Conservation (phyloP, 306 rosid genomes). For the Quercus bicolor region DNA sequence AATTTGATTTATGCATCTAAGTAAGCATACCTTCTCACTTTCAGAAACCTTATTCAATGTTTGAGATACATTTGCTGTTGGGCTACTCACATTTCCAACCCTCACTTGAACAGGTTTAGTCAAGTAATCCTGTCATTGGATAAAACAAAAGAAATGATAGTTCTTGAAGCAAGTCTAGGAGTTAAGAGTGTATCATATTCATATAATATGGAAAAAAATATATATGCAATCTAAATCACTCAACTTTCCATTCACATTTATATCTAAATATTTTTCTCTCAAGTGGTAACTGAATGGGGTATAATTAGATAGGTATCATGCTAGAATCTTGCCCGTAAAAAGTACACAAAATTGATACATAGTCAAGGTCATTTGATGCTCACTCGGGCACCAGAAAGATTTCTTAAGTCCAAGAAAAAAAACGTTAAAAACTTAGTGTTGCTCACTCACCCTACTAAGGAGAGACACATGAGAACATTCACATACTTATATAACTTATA, state of each 20-base stretch:
- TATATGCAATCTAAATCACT: not conserved
- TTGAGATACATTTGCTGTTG: slow-evolving; percentile 84
- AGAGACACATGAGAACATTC: not conserved
- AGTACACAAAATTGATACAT: not conserved
- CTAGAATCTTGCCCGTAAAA: not conserved
- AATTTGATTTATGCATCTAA: not conserved
- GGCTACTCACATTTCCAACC: slow-evolving; percentile 89
- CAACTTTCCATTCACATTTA: not conserved
- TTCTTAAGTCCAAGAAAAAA: not conserved
- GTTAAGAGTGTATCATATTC: not conserved
- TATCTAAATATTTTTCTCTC: not conserved
- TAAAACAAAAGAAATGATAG: not conserved
- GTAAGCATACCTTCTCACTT: slow-evolving; percentile 58
- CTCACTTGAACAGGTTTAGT: slow-evolving; percentile 67
- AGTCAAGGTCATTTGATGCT: not conserved
- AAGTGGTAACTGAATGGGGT: not conserved
- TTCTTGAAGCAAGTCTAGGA: not conserved
- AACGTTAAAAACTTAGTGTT: not conserved
- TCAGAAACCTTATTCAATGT: slow-evolving; percentile 72
- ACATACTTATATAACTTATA: not conserved
- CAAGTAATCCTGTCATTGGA: slow-evolving; percentile 68
- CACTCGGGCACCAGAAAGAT: slow-evolving; percentile 11
- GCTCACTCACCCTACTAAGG: not conserved
- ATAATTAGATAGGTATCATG: not conserved
- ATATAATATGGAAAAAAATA: not conserved